Evolutionary conservation across 176 grass and related monocot genomes (phyloP), one percentile per base, ranked within the genome.

Genomic region (Phragmites australis): DNA sequence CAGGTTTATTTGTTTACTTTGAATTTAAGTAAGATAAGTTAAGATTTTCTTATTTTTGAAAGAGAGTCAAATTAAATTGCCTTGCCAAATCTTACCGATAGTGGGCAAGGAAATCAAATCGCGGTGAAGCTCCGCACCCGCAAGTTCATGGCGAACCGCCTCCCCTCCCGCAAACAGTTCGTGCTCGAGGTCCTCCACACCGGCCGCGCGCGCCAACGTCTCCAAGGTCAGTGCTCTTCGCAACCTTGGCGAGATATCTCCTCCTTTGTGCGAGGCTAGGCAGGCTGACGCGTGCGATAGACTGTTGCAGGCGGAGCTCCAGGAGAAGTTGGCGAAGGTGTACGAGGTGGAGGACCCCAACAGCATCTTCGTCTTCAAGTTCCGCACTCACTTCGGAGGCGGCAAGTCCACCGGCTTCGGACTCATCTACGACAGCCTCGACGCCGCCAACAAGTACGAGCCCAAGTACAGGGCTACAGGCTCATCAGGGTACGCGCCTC

Each of bases 121-220:
- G 87, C 87, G 30, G 90, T 98, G 52, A 98, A 92, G 4, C 89
- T 98, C 73, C 88, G 95, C 50, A 98, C 95, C 1, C 87, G 92
- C 82, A 98, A 98, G 85, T 98, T 98, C 86, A 98, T 98, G 95
- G 94, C 95, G 9, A 98, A 98, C 84, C 89, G 95, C 50, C 92
- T 98, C 76, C 95, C 94, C 53, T 83, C 92, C 30, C 85, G 95
- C 40, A 98, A 92, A 83, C 92, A 98, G 85, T 98, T 98, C 88
- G 88, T 98, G 62, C 89, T 98, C 27, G 95, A 98, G 81, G 95
- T 98, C 45, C 88, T 98, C 85, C 95, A 94, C 64, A 92, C 95
- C 2, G 95, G 95, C 73, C 89, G 90, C 53, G 90, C 89, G 90
- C 53, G 90, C 95, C 39, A 98, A 98, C 81, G 92, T 98, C 39